Conservation (phyloP, 2,329 filamentous ascomycete species). For the Emergomyces orientalis region DNA sequence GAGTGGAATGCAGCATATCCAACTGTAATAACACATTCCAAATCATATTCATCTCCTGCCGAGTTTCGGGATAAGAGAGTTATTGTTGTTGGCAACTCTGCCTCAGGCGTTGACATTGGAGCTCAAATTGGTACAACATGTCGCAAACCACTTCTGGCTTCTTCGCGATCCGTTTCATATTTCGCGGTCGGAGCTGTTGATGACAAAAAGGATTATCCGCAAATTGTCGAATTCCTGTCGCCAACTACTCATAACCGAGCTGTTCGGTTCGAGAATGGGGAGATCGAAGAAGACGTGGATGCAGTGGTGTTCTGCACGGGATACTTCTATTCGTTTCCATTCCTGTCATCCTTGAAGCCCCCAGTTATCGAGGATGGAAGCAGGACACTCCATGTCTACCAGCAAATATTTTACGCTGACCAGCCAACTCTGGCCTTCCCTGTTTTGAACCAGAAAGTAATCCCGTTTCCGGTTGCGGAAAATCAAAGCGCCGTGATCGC, state of each 20-base stretch:
- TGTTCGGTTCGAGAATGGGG: constrained; percentile 58
- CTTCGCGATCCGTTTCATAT: constrained; percentile 46
- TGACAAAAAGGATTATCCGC: constrained; percentile 49
- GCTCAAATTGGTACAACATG: constrained; percentile 60
- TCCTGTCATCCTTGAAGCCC: constrained; percentile 45
- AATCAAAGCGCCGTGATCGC: constrained; percentile 69
- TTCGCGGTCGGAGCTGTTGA: constrained; percentile 32
- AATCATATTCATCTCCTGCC: constrained; percentile 62
- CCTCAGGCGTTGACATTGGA: constrained; percentile 76
- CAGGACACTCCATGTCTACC: constrained; percentile 62
- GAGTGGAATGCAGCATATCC: constrained; percentile 54
- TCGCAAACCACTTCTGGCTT: constrained; percentile 53
- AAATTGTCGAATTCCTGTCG: constrained; percentile 49
- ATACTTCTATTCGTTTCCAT: constrained; percentile 78
- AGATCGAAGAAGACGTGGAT: constrained; percentile 59
- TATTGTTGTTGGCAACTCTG: constrained; percentile 72
- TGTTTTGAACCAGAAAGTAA: constrained; percentile 67
- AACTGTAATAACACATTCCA: constrained; percentile 60
- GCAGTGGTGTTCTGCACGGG: constrained; percentile 79
- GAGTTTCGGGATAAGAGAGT: constrained; percentile 62
- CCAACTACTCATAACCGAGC: constrained; percentile 43
- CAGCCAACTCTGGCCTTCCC: constrained; percentile 73
- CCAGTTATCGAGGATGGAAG: constrained; percentile 58
- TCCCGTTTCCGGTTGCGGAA: constrained; percentile 77
- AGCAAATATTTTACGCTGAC: constrained; percentile 67